These are phyloP conservation scores for Torulaspora delbrueckii DNA, from an alignment of 805 yeast genomes.

Conservation along the genomic window DNA sequence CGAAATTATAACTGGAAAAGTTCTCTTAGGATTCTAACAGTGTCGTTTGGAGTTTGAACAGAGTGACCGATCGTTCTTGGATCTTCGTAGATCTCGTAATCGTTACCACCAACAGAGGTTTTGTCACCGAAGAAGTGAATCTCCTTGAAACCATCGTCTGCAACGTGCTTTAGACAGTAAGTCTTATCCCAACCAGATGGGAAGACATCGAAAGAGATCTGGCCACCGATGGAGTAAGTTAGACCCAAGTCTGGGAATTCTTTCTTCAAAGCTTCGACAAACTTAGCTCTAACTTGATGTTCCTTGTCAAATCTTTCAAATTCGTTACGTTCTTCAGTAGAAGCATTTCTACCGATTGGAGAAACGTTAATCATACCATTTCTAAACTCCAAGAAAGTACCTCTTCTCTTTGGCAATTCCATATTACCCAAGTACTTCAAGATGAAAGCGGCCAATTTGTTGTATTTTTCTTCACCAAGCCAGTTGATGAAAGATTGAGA, in stretches of 20 bases:
- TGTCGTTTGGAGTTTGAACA: slow-evolving; percentile 84
- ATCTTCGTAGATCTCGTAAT: slow-evolving; percentile 92
- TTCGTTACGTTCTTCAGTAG: slow-evolving; percentile 88
- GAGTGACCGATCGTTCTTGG: slow-evolving; percentile 94
- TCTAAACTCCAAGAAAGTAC: slow-evolving; percentile 98
- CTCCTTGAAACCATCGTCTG: slow-evolving; percentile 71
- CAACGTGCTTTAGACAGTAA: slow-evolving; percentile 91
- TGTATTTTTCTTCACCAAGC: slow-evolving; percentile 95
- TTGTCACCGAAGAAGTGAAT: slow-evolving; percentile 99
- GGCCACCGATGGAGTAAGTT: slow-evolving; percentile 98
- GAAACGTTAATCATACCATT: slow-evolving; percentile 99
- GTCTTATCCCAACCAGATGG: slow-evolving; percentile 99
- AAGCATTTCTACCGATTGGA: slow-evolving; percentile 98
- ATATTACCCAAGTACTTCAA: slow-evolving; percentile 77
- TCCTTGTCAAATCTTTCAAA: slow-evolving; percentile 79
- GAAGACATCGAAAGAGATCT: slow-evolving; percentile 98
- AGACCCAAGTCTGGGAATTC: slow-evolving; percentile 78
- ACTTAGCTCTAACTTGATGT: slow-evolving; percentile 73
- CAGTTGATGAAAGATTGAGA: slow-evolving; percentile 91
- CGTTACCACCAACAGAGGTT: slow-evolving; percentile 96
- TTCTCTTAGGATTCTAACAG: slow-evolving; percentile 79
- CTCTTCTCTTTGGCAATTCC: slow-evolving; percentile 95
- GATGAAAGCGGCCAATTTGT: slow-evolving; percentile 78
- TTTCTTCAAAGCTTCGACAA: slow-evolving; percentile 80
- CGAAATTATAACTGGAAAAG: slow-evolving; percentile 44